phyloP scores from a whole-genome alignment of 2,329 filamentous ascomycete species.

The Diplodia sapinea region DNA sequence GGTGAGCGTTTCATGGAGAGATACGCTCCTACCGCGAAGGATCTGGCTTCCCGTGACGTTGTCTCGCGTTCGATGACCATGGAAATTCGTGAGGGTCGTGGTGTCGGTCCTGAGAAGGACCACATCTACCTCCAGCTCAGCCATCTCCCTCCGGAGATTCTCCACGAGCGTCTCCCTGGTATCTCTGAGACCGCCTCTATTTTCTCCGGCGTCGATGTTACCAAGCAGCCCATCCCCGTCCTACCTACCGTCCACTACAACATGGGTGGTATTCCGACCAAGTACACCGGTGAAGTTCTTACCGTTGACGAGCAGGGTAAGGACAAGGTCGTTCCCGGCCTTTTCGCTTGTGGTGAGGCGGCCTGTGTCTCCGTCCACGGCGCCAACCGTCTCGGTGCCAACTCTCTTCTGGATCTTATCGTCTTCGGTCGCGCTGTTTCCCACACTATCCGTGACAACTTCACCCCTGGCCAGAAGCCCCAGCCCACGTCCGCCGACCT shows the following conservation, averaged over 20 bases:
- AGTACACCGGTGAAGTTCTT: conserved; percentile 95
- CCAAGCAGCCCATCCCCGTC: conserved; percentile 95
- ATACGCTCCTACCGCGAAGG: conserved; percentile 96
- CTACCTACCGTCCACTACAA: conserved; percentile 98
- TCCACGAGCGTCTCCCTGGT: conserved; percentile 95
- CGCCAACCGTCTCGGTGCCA: conserved; percentile 96
- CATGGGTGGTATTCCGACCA: conserved; percentile 98
- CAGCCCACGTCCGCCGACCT: conserved; percentile 83
- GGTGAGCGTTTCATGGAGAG: conserved; percentile 99
- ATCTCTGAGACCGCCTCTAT: conserved; percentile 98
- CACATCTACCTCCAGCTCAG: conserved; percentile 98
- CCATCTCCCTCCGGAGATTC: conserved; percentile 88
- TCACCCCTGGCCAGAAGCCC: conserved; percentile 80
- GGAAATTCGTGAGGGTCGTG: conserved; percentile 96
- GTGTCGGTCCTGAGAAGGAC: conserved; percentile 96
- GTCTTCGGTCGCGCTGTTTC: conserved; percentile 98
- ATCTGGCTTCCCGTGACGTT: conserved; percentile 94
- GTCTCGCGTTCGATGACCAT: conserved; percentile 98
- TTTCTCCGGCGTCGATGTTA: conserved; percentile 95
- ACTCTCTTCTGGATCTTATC: conserved; percentile 95
- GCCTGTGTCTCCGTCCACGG: conserved; percentile 98
- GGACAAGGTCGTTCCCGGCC: conserved; percentile 90
- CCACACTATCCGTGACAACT: conserved; percentile 95
- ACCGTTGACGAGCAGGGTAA: conserved; percentile 84
- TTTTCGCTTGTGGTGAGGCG: conserved; percentile 96